Base-by-base conservation (phyloP, 768 basidiomycete genomes). In the Daedaleopsis nitida region DNA sequence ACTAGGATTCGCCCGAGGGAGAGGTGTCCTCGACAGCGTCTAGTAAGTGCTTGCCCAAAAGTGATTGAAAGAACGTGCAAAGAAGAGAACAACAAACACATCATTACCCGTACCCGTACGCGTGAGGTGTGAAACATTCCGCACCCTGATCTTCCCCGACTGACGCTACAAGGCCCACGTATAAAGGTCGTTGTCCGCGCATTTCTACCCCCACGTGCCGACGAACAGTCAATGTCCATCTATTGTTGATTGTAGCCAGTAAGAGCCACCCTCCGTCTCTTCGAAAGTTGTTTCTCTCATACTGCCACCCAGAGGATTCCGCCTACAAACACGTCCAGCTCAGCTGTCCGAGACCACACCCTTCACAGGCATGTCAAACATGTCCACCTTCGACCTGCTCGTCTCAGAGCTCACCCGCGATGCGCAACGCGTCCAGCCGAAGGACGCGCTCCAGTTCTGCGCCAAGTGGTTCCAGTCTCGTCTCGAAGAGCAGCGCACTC, bases 401-500 rank as follows among this genome's bases (percentile, higher is more conserved):
- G 80, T 97, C 64, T 81, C 79, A 58, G 94, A 98, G 72, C 82
- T 98, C 57, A 88, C 91, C 66, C 87, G 92, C 72, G 96, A 96
- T 73, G 85, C 85, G 45, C 82, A 91, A 45, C 88, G 91, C 65
- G 92, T 86, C 5, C 92, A 94, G 73, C 95, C 96, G 21, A 87
- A 85, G 68, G 96, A 98, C 71, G 86, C 89, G 5, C 87, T 97
- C 49, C 96, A 98, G 75, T 94, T 90, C 75, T 92, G 90, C 69
- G 87, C 96, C 50, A 94, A 88, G 69, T 98, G 95, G 95, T 98
- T 98, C 76, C 91, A 95, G 72, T 82, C 83, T 63, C 85, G 92
- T 57, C 80, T 96, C 52, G 90, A 94, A 65, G 91, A 94, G 70
- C 94, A 96, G 70, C 83, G 94, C 58, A 81, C 84, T 47, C 83